Evolutionary conservation across 805 yeast genomes (phyloP).

Genomic region (Vanderwaltozyma verrucispora): DNA sequence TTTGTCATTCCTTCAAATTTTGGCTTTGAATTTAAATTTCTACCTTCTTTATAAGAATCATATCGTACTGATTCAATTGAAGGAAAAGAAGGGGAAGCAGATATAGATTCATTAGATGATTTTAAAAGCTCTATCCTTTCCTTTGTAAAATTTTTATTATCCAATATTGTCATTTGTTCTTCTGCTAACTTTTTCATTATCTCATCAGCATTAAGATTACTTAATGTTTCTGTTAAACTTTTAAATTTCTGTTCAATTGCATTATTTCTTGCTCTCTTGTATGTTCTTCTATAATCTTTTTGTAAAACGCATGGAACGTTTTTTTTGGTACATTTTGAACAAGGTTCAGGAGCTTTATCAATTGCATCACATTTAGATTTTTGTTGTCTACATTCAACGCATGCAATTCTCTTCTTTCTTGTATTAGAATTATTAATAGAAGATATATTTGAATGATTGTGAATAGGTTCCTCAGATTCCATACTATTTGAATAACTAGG

Average conservation of each 20-base stretch:
- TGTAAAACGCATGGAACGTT: conserved; percentile 62
- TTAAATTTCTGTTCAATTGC: conserved; percentile 71
- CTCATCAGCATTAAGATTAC: conserved; percentile 23
- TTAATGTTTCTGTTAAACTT: conserved; percentile 50
- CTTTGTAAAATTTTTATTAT: conserved; percentile 24
- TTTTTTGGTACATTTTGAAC: conserved; percentile 71
- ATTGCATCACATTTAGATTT: conserved; percentile 85
- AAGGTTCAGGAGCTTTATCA: conserved; percentile 64
- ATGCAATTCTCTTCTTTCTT: conserved; percentile 52
- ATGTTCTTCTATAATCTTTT: conserved; percentile 78
- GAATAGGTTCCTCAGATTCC: too few relatives aligned
- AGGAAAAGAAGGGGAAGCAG: background rate
- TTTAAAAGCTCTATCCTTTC: conserved; percentile 9
- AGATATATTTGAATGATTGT: too few relatives aligned
- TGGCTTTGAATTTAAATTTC: background rate
- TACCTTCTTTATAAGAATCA: background rate
- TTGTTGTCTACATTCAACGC: conserved; percentile 94
- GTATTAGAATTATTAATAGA: background rate
- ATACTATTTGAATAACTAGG: too few relatives aligned
- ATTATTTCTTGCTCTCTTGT: conserved; percentile 76
- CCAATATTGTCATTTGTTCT: conserved; percentile 20
- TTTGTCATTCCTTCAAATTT: conserved; percentile 13
- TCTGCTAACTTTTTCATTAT: conserved; percentile 19
- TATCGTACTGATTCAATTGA: too few relatives aligned
- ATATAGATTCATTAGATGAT: background rate